A percentile compares a stretch with the other conserved stretches of the same genome.
Conservation (phyloP, 2,329 filamentous ascomycete genomes). For the Paraphaeosphaeria sporulosa region DNA sequence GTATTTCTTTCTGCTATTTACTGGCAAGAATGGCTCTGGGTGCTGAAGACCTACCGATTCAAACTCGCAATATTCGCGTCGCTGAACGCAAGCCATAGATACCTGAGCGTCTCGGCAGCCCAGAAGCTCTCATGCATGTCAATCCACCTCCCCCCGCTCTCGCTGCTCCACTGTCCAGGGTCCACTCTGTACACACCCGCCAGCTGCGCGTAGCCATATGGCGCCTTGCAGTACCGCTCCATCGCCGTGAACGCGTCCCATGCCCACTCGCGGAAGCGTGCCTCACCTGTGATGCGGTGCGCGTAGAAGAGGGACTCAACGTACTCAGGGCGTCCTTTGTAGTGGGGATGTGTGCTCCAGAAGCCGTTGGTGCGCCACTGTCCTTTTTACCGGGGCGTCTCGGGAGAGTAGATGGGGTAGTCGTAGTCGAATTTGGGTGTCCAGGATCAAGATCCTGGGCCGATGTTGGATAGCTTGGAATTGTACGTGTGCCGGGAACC, state of each 20-base stretch:
- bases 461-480: constrained; percentile 48
- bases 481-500: constrained; percentile 49
- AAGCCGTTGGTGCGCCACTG: constrained; percentile 43
- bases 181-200: constrained; percentile 43
- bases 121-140: constrained; percentile 51
- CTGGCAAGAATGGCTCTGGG: constrained; percentile 50
- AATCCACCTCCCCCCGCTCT: constrained; percentile 38
- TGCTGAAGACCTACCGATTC: constrained; percentile 55
- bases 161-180: constrained; percentile 25
- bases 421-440: constrained; percentile 46
- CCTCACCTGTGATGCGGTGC: constrained; percentile 51
- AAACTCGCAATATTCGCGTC: constrained; percentile 46
- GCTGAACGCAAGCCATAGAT: constrained; percentile 50
- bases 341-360: constrained; percentile 44
- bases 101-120: constrained; percentile 53
- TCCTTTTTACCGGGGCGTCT: constrained; percentile 32
- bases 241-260: constrained; percentile 52
- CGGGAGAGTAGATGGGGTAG: constrained; percentile 38
- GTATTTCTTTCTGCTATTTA: constrained; percentile 19
- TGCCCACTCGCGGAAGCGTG: constrained; percentile 51
- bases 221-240: constrained; percentile 48
- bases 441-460: constrained; percentile 51
- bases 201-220: constrained; percentile 49
- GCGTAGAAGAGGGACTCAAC: constrained; percentile 52
- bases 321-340: constrained; percentile 50